Conservation (phyloP, 2,329 filamentous ascomycete species). For the Talaromyces sp. region DNA sequence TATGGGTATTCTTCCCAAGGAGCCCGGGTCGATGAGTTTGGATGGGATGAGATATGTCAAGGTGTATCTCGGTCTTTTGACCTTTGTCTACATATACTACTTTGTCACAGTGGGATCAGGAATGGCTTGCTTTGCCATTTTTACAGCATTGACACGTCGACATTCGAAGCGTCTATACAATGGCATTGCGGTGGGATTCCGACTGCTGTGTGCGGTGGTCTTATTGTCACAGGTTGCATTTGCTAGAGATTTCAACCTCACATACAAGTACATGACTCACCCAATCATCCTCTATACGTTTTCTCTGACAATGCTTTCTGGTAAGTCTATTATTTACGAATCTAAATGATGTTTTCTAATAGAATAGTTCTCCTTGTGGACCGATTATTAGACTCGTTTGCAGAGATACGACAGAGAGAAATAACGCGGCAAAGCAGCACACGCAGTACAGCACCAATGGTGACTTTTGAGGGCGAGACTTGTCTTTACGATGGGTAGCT, state of each 20-base stretch:
- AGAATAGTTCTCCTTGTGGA: slow-evolving; percentile 29
- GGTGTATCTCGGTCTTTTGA: slow-evolving; percentile 32
- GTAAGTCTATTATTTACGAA: slow-evolving; percentile 16
- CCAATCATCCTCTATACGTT: slow-evolving; percentile 33
- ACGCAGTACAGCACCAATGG: slow-evolving; percentile 6
- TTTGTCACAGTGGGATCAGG: slow-evolving; percentile 31
- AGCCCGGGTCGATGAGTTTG: slow-evolving; percentile 21
- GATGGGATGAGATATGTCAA: slow-evolving; percentile 26
- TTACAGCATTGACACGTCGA: slow-evolving; percentile 24
- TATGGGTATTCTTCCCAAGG: slow-evolving; percentile 32
- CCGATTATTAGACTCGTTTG: slow-evolving; percentile 28
- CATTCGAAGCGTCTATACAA: slow-evolving; percentile 18
- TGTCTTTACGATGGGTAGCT: not conserved
- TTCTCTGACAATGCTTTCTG: slow-evolving; percentile 24
- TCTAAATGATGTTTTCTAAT: not conserved
- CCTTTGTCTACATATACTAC: slow-evolving; percentile 37
- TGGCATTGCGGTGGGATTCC: slow-evolving; percentile 21
- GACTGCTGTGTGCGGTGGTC: slow-evolving; percentile 23
- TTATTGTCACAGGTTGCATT: slow-evolving; percentile 26
- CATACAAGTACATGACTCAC: slow-evolving; percentile 36
- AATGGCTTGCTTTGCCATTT: slow-evolving; percentile 32
- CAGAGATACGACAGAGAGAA: slow-evolving; percentile 17
- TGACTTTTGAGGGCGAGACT: not conserved
- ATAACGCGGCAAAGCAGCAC: slow-evolving; percentile 14
- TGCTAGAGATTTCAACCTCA: slow-evolving; percentile 25